Evolutionary conservation across 2,329 filamentous ascomycete species (phyloP).

Genomic region (Colletotrichum plurivorum): DNA sequence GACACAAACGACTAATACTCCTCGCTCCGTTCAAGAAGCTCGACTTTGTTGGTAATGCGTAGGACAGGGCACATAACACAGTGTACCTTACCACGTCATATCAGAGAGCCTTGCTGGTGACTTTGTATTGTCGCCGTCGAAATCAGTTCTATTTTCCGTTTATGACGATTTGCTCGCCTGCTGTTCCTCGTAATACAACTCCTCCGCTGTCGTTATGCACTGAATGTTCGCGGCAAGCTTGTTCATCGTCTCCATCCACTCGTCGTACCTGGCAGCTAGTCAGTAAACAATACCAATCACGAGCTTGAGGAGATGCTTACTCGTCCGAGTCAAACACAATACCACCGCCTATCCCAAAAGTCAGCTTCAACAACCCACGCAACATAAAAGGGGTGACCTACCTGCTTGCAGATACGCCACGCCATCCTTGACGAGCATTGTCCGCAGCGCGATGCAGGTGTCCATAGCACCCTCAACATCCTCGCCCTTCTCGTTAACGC

Average conservation of each 20-base stretch:
- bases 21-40: no score
- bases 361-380: constrained; percentile 3
- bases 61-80: no score
- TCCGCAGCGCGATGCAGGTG: constrained; percentile 84
- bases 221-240: constrained; percentile 93
- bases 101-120: neutral
- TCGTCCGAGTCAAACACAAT: constrained; percentile 95
- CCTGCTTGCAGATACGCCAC: constrained; percentile 91
- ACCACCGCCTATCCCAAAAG: constrained; percentile 72
- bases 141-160: neutral
- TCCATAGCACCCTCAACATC: constrained; percentile 90
- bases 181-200: constrained; percentile 63
- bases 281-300: neutral
- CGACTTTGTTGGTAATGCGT: no score
- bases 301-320: constrained; percentile 3
- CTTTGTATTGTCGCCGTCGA: neutral
- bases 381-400: constrained; percentile 47
- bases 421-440: constrained; percentile 94
- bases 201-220: constrained; percentile 88
- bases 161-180: constrained; percentile 34
- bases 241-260: constrained; percentile 94
- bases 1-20: no score
- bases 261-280: constrained; percentile 73
- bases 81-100: neutral
- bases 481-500: constrained; percentile 74